phyloP scores from a whole-genome alignment of 2,329 filamentous ascomycete genomes.

The Paecilomyces niveus region DNA sequence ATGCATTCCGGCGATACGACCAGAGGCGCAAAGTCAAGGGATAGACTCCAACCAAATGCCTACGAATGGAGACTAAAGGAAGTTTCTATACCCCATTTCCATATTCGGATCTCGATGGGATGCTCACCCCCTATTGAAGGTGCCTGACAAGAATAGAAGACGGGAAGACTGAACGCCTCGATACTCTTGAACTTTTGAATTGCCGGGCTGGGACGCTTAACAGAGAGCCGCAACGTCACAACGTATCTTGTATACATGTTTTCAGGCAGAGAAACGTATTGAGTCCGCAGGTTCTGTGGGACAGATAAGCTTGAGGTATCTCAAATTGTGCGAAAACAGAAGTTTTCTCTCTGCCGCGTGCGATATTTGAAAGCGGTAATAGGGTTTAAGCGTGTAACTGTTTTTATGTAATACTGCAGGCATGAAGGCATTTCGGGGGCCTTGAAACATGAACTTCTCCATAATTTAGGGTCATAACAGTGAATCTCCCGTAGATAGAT shows the following conservation, averaged over 20 bases:
- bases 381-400: background rate
- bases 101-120: background rate
- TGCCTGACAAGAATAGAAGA: background rate
- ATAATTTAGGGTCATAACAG: background rate
- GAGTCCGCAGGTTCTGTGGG: background rate
- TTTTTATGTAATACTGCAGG: background rate
- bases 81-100: background rate
- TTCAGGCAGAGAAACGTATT: background rate
- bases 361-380: background rate
- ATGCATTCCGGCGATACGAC: background rate
- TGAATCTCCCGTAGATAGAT: background rate
- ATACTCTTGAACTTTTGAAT: background rate
- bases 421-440: background rate
- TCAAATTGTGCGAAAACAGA: background rate
- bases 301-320: background rate
- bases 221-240: background rate
- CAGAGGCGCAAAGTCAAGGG: background rate
- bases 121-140: background rate
- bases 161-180: background rate
- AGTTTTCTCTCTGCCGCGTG: background rate
- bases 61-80: background rate
- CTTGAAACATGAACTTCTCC: background rate
- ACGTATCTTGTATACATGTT: background rate
- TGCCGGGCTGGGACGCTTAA: background rate
- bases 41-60: background rate